These are phyloP conservation scores for Phytophthora brassicae DNA, from an alignment of 352 stramenopile species.

Conservation along the genomic window DNA sequence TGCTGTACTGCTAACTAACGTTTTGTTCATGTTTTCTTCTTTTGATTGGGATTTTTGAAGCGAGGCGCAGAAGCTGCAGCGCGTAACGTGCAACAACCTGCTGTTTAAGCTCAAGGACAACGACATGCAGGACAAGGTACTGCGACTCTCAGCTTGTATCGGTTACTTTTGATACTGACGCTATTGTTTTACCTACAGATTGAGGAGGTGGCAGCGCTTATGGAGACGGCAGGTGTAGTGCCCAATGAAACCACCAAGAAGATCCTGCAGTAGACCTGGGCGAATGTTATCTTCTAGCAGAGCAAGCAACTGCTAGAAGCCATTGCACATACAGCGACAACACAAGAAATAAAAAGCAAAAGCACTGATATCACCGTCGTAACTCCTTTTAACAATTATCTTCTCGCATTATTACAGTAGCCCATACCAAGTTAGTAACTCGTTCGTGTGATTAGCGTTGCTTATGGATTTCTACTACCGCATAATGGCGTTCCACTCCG, in stretches of 20 bases:
- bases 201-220: conserved; percentile 71
- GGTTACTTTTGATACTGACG: neutral
- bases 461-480: neutral
- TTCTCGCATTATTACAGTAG: no score
- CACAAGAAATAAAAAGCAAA: conserved; percentile 25
- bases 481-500: neutral
- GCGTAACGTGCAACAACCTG: conserved; percentile 87
- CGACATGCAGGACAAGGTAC: conserved; percentile 68
- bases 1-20: neutral
- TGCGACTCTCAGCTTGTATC: neutral
- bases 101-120: conserved; percentile 87
- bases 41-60: conserved; percentile 25
- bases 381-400: no score
- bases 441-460: no score
- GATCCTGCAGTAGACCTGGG: conserved; percentile 64
- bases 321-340: conserved; percentile 27
- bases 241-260: conserved; percentile 85
- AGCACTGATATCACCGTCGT: conserved; percentile 16
- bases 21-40: conserved; percentile 10
- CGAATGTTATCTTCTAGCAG: conserved; percentile 5
- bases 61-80: conserved; percentile 72
- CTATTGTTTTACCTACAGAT: conserved; percentile 39
- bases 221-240: conserved; percentile 76
- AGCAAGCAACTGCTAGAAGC: conserved; percentile 9
- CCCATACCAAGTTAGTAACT: no score